A percentile compares a stretch with the other conserved stretches of the same genome.
phyloP scores from a whole-genome alignment of 2,329 filamentous ascomycete species.

The Colletotrichum horii region DNA sequence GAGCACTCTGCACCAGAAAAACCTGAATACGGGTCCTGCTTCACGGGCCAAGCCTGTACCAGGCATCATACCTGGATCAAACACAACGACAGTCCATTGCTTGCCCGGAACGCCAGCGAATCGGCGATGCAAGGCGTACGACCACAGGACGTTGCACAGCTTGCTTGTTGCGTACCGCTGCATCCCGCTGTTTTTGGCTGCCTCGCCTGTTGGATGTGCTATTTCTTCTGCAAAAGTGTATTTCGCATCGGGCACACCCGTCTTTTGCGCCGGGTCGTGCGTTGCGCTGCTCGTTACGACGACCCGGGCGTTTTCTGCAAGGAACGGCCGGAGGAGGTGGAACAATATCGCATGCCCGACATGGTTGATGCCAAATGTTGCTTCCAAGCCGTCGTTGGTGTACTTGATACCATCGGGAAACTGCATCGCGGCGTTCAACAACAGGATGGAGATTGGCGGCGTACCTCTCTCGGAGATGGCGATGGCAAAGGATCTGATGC shows the following conservation, averaged over 20 bases:
- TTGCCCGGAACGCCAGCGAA: slow-evolving; percentile 28
- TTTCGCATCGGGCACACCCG: slow-evolving; percentile 43
- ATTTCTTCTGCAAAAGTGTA: slow-evolving; percentile 50
- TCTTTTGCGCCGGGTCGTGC: slow-evolving; percentile 48
- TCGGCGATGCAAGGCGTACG: slow-evolving; percentile 46
- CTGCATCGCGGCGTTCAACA: slow-evolving; percentile 26
- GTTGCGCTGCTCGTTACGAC: slow-evolving; percentile 49
- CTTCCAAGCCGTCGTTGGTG: slow-evolving; percentile 48
- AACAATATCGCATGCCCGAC: slow-evolving; percentile 56
- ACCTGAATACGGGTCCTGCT: slow-evolving; percentile 27
- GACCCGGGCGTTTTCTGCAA: slow-evolving; percentile 45
- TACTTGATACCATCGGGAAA: slow-evolving; percentile 38
- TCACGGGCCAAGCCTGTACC: slow-evolving; percentile 47
- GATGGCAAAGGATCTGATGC: slow-evolving; percentile 46
- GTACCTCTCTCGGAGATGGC: slow-evolving; percentile 33
- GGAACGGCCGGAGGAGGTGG: slow-evolving; percentile 45
- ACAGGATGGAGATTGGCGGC: slow-evolving; percentile 44
- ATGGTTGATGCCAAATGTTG: slow-evolving; percentile 54
- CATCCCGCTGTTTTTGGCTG: slow-evolving; percentile 34
- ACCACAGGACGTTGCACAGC: slow-evolving; percentile 53
- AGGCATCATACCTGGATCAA: slow-evolving; percentile 55
- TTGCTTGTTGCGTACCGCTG: slow-evolving; percentile 51
- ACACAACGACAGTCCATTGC: slow-evolving; percentile 42
- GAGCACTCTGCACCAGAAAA: slow-evolving; percentile 39
- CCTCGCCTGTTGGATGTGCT: slow-evolving; percentile 40